Base-by-base conservation (phyloP, 148 eudicot genomes). In the Oxyria digyna region DNA sequence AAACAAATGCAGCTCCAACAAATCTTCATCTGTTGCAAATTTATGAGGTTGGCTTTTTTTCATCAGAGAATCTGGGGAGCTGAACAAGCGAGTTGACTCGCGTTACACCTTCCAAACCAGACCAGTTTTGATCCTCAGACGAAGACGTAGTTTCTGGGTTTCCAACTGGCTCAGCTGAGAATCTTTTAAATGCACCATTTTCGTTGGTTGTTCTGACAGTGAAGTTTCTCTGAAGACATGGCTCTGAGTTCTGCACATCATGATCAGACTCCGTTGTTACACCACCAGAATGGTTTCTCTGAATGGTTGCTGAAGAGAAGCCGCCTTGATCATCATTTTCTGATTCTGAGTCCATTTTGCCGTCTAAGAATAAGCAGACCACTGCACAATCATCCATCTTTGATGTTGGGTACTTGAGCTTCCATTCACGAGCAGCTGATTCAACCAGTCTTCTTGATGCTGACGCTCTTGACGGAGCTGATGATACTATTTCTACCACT, bases 351-450 rank as follows among this genome's bases (percentile, higher is more conserved):
- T 88, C 96, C 93, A 88, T 87, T 72, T 91, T 95, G 29, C 96
- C 97, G 24, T 95, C 99, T 64, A 94, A 68, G 66, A 86, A 94
- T 62, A 91, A 78, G 78, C 97, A 94, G 20, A 94, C 91, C 10
- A 88, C 99, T 7, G 99, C 97, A 76, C 97, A 94, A 48, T 94
- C 99, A 31, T 94, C 96, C 93, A 91, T 88, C 80, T 88, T 95
- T 31, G 99, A 95, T 9, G 99, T 95, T 0, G 99, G 97, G 27
- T 95, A 95, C 73, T 95, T 91, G 65, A 86, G 77, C 80, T 91
- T 95, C 96, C 97, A 91, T 73, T 95, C 96, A 1, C 85, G 87
- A 5, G 91, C 93, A 67, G 99, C 97, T 1, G 85, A 79, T 50
- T 95, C 97, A 12, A 95, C 99, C 32, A 91, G 49, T 64, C 81